Conservation (phyloP, 441 rosid genomes). For the Manihot esculenta region DNA sequence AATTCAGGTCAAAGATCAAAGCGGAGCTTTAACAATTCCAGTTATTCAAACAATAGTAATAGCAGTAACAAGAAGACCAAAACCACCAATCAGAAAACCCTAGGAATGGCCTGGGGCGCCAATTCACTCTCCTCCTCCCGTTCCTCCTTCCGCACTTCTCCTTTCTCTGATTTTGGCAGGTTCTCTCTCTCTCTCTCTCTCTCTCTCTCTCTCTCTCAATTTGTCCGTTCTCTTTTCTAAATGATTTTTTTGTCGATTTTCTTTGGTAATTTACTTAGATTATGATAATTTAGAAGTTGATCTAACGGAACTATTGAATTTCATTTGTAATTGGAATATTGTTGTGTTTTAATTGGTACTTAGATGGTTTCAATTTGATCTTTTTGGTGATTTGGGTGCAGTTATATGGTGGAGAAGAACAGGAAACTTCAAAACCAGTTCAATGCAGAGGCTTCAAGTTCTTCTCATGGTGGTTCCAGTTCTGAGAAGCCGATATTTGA, state of each 20-base stretch:
- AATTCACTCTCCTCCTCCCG: conserved; percentile 72
- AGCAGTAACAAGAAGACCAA: conserved; percentile 32
- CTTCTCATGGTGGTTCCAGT: conserved; percentile 39
- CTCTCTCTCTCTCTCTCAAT: conserved; percentile 3
- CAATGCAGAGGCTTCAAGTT: conserved; percentile 54
- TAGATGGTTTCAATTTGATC: conserved; percentile 2
- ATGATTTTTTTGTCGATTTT: not conserved
- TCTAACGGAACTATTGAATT: conserved; percentile 2
- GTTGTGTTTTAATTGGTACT: not conserved
- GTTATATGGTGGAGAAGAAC: conserved; percentile 86
- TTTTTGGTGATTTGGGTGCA: conserved; percentile 30
- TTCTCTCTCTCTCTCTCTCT: conserved; percentile 19
- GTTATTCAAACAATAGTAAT: conserved; percentile 37
- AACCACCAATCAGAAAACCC: conserved; percentile 73
- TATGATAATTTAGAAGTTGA: conserved; percentile 1
- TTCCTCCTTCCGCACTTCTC: conserved; percentile 65
- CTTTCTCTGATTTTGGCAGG: conserved; percentile 89
- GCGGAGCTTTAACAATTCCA: conserved; percentile 53
- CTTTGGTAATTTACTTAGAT: not conserved
- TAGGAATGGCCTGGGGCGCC: conserved; percentile 91
- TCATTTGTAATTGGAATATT: not conserved
- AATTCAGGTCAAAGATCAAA: conserved; percentile 49
- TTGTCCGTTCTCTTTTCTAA: too few species aligned
- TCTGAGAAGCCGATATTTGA: conserved; percentile 57
- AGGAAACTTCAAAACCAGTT: conserved; percentile 77